Conservation (phyloP, 805 yeast genomes). For the Brettanomyces sp. region DNA sequence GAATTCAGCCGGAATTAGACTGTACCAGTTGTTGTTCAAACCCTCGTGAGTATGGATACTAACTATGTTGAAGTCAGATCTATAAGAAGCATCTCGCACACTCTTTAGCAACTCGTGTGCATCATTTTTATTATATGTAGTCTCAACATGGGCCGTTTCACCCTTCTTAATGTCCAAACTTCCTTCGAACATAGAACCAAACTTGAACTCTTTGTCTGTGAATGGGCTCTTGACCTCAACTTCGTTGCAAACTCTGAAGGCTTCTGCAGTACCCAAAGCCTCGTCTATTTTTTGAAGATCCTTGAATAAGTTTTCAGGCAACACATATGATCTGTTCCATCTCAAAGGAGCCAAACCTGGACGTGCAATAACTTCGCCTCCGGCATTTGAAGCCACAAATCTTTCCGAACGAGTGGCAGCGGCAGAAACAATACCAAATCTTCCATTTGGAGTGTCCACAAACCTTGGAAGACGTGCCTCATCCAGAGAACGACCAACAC, state of each 20-base stretch:
- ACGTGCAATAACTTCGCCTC: constrained; percentile 19
- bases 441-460: constrained; percentile 18
- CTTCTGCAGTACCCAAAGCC: constrained; percentile 20
- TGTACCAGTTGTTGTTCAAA: constrained; percentile 24
- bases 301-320: constrained; percentile 17
- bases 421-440: constrained; percentile 19
- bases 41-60: constrained; percentile 23
- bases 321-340: constrained; percentile 19
- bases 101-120: constrained; percentile 15
- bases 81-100: constrained; percentile 14
- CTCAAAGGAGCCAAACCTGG: constrained; percentile 21
- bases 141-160: constrained; percentile 18
- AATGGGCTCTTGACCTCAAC: constrained; percentile 20
- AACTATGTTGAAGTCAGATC: constrained; percentile 20
- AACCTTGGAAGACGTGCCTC: constrained; percentile 19
- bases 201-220: constrained; percentile 16
- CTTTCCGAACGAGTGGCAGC: constrained; percentile 19
- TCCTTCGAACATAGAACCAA: constrained; percentile 22
- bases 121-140: constrained; percentile 14
- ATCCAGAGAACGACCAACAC: constrained; percentile 20
- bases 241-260: constrained; percentile 22
- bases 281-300: constrained; percentile 20
- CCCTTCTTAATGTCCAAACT: constrained; percentile 18
- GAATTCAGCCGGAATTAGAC: constrained; percentile 16
- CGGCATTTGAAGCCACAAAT: constrained; percentile 18